Evolutionary conservation across 2,329 filamentous ascomycete species (phyloP).

Genomic region (Pleoardoris graminearum): DNA sequence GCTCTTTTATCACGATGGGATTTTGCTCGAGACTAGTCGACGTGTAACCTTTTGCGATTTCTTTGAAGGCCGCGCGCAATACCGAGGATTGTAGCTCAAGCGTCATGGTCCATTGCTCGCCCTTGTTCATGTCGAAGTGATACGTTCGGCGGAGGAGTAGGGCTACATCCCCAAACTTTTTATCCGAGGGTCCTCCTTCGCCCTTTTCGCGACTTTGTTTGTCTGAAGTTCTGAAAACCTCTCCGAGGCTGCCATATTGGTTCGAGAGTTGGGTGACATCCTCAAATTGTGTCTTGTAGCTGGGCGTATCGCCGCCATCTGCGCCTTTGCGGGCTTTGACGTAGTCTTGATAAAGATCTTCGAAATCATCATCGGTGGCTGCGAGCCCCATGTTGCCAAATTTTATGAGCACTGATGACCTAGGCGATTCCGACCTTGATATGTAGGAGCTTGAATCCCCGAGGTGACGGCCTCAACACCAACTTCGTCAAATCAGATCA

Average conservation of each 20-base stretch:
- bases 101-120: constrained; percentile 3
- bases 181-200: background rate
- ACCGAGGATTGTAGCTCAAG: background rate
- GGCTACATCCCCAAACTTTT: constrained; percentile 1
- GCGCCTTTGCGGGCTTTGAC: background rate
- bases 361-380: constrained; percentile 1
- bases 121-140: constrained; percentile 3
- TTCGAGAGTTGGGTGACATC: constrained; percentile 3
- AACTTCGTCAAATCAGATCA: no score
- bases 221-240: constrained; percentile 1
- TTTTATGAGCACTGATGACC: no score
- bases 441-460: no score
- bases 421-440: no score
- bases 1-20: constrained; percentile 1
- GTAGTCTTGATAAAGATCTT: constrained; percentile 1
- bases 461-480: no score
- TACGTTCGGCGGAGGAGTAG: background rate
- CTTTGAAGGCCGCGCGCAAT: background rate
- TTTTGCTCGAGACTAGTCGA: constrained; percentile 1
- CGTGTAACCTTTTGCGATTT: constrained; percentile 1
- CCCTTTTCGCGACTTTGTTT: constrained; percentile 2
- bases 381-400: background rate
- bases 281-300: constrained; percentile 1
- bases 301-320: background rate
- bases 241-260: background rate